Base-by-base conservation (phyloP, 2,329 filamentous ascomycete genomes). In the Cercospora zeae-maydis region DNA sequence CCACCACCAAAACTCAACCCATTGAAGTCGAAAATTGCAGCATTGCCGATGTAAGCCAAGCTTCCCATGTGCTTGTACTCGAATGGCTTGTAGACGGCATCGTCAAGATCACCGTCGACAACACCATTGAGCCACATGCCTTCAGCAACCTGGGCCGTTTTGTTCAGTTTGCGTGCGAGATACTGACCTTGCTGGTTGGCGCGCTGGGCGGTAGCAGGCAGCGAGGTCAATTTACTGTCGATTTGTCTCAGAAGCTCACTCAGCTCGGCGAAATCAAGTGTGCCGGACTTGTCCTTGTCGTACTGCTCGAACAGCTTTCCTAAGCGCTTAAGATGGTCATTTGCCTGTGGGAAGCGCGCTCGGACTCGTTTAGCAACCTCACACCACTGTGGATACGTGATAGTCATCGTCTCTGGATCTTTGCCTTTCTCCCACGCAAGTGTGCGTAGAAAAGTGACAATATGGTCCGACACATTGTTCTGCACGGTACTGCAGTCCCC, bases 401-500 rank as follows among this genome's bases (percentile, higher is more conserved):
- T 84, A 47, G 93, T 87, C 63, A 98, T 83, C n/a, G 87, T 90
- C 75, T 96, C 88, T 0, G 93, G 93, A 71, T 98, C 90, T 72
- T 90, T 89, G 75, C 93, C 93, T 67, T 90, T 91, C 77, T 96
- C 93, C 88, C 90, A 97, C 9, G 95, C 92, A 2, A 96, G 83
- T 14, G 87, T 91, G 65, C 92, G 92, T 10, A 99, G 84, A 78
- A 98, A 99, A 19, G 86, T 89, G 53, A 97, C 84, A 70, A 99
- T 88, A 78, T 97, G 89, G 73, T 96, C 91, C 2, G 93, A 91
- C 1, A 98, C 83, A 70, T 99, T 99, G 81, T 99, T 99, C 74
- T 99, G 96, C 0, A 99, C 93, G 0, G 96, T 99, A 6, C 91
- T 84, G 79, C 95, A 98, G 78, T 99, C 95, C 13, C 95, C 95